phyloP scores from a whole-genome alignment of 2,329 filamentous ascomycete species.

The Fusarium praegraminearum region DNA sequence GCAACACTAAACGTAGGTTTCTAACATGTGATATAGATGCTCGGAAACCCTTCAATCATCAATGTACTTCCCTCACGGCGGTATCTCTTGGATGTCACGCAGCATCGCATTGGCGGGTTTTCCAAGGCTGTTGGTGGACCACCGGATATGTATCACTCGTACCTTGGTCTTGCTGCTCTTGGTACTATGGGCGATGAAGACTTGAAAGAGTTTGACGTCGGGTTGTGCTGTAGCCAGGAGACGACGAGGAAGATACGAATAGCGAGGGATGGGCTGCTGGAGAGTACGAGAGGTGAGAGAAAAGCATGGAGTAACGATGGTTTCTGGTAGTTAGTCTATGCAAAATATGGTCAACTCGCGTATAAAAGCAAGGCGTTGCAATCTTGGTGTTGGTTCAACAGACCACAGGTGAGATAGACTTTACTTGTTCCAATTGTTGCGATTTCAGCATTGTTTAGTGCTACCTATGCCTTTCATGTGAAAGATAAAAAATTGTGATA shows the following conservation, averaged over 20 bases:
- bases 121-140: constrained; percentile 76
- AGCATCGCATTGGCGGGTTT: constrained; percentile 87
- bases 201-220: constrained; percentile 78
- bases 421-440: no score
- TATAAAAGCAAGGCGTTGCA: no score
- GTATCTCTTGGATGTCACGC: constrained; percentile 86
- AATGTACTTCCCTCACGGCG: constrained; percentile 71
- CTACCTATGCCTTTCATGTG: no score
- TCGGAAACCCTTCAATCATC: constrained; percentile 69
- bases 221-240: constrained; percentile 78
- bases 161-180: constrained; percentile 85
- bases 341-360: neutral
- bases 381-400: no score
- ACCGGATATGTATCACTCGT: constrained; percentile 89
- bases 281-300: constrained; percentile 11
- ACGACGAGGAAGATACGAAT: constrained; percentile 63
- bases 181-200: constrained; percentile 77
- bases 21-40: constrained; percentile 61
- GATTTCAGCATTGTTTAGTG: no score
- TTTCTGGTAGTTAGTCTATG: constrained; percentile 32
- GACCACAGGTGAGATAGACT: no score
- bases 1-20: neutral
- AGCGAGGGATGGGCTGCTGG: constrained; percentile 58
- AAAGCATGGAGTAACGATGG: constrained; percentile 37
- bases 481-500: no score